Percentiles rank a stretch among this genome's conserved stretches.
Evolutionary conservation across 768 basidiomycete species (phyloP).

Genomic region (Suillus cothurnatus): DNA sequence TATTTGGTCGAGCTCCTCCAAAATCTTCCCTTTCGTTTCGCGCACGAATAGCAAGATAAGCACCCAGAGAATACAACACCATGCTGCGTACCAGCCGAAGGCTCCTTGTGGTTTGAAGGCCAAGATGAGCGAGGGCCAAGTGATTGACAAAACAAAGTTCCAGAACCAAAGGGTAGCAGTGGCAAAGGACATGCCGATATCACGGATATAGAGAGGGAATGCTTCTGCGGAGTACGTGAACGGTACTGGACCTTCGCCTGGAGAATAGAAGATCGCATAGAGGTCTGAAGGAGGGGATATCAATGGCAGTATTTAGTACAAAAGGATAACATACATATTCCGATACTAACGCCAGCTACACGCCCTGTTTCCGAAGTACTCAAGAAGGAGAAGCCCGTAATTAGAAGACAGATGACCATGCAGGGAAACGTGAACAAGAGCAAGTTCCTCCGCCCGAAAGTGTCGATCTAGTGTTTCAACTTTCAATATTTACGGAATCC

Average conservation of each 20-base stretch:
- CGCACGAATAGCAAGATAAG: constrained; percentile 65
- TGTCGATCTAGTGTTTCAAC: constrained; percentile 54
- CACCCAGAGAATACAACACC: constrained; percentile 56
- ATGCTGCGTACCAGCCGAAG: constrained; percentile 73
- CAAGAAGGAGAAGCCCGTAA: constrained; percentile 74
- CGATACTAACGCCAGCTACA: constrained; percentile 51
- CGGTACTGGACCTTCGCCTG: constrained; percentile 89
- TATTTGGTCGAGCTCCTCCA: constrained; percentile 57
- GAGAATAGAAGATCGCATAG: constrained; percentile 71
- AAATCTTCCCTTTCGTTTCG: constrained; percentile 68
- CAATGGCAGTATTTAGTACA: constrained; percentile 4
- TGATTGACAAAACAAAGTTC: constrained; percentile 66
- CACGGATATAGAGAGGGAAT: constrained; percentile 70
- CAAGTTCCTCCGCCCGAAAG: constrained; percentile 77
- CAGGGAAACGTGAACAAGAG: constrained; percentile 79
- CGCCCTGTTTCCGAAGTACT: constrained; percentile 41
- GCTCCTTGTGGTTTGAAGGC: constrained; percentile 72
- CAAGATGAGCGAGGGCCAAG: constrained; percentile 66
- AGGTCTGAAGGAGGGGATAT: constrained; percentile 34
- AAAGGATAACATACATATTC: constrained; percentile 40
- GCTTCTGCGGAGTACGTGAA: constrained; percentile 92
- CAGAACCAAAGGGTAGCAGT: constrained; percentile 63
- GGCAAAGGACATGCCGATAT: constrained; percentile 68
- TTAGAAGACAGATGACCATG: constrained; percentile 76
- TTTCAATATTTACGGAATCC: constrained; percentile 14